Evolutionary conservation across 179 eudicot genomes (phyloP), one percentile per base, ranked within the genome.

Genomic region (Spergularia azorica): DNA sequence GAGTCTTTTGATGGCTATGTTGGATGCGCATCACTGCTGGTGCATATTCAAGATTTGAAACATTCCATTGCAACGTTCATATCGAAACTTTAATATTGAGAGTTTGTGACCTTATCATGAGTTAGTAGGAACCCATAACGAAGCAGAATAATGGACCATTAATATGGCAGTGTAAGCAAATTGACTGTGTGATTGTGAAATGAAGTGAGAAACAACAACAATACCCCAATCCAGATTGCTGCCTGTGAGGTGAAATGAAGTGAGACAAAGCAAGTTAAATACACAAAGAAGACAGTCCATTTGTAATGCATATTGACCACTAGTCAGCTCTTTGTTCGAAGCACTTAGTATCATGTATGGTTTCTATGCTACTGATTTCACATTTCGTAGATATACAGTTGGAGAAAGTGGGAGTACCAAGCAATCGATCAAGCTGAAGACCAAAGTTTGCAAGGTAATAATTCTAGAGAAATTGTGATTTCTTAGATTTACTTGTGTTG

Each of bases 331-430:
- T 76, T 15, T 56, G 7, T 12, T 43, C 26, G 73, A 43, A 61
- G 36, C 26, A n/a, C 9, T 4, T 60, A 20, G 67, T 50, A 73
- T 68, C 26, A 46, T 13, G 39, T 48, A 57, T 58, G 46, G 36
- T 67, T 58, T 51, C 36, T 67, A 17, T 72, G 70, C 61, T 70
- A 69, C 41, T 67, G 70, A 79, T 66, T 72, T 74, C 57, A 64
- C 66, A 71, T 65, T 58, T 67, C 79, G 81, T 82, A 95, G 99
- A 95, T 95, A 72, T 95, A 95, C 82, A 93, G 99, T 86, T 95
- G 99, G 99, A 93, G 93, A 85, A 91, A 93, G 83, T 95, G 97
- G 97, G 99, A 95, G 81, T 74, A 80, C 77, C 94, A 91, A 83
- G 93, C 89, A 62, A 80, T 80, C 57, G 76, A 74, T 72, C 83